Base-by-base conservation (phyloP, 2,329 filamentous ascomycete species). In the Aspergillus tubingensis region DNA sequence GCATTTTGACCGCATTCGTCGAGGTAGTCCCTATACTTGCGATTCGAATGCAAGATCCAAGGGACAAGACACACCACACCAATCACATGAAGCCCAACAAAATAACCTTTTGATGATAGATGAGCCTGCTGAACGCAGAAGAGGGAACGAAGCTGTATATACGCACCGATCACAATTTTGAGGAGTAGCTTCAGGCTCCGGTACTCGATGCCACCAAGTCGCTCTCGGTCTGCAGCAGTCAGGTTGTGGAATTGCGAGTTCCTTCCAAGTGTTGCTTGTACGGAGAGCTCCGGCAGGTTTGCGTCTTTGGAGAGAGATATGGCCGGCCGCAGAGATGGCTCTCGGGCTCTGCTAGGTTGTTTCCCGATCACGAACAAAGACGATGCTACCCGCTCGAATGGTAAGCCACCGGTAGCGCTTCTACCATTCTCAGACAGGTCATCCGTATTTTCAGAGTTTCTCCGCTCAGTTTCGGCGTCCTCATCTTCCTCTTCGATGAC, bases 171-270 rank as follows among this genome's bases (percentile, higher is more conserved):
- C 0, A 78, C 74, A 59, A 84, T 80, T 62, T 82, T 82, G 15
- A 84, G 65, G 11, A 85, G 67, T 1, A 84, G 63, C 64, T 81
- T 82, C 32, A 85, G 68, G 32, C 77, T 80, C 0, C 81, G 77
- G 47, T 85, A 85, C 66, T 84, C 83, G 38, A 83, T 80, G 0
- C 82, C 83, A 1, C 82, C 82, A 0, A 85, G 71, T n/a, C 74
- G 71, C 58, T 82, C 79, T 5, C 77, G 70, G 48, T 80, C 79
- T 17, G 75, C 64, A 0, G 71, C 68, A 0, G 76, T 76, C 52
- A 83, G 47, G 53, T 82, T 79, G 30, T 76, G 62, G 32, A 84
- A 83, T 25, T 76, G 69, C 0, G 79, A 82, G 60, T 83, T 83
- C 2, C 79, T 72, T 0, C 81, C 80, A 5, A 83, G 62, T 0